Evolutionary conservation across 176 grass and related monocot genomes (phyloP).

Genomic region (Aegilops longissima): DNA sequence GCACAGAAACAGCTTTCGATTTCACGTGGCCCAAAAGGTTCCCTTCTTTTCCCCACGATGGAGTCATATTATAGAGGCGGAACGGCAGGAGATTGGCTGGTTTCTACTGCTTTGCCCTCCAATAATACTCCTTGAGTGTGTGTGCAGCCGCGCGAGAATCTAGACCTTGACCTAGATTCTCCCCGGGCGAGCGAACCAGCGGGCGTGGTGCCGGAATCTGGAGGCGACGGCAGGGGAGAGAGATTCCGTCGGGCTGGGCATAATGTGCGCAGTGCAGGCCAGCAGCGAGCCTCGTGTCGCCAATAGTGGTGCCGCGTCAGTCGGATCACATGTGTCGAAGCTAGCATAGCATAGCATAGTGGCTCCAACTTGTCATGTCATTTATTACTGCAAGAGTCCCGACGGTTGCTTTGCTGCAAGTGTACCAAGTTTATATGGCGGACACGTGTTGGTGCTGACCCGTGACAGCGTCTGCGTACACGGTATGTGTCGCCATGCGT

Average conservation of each 20-base stretch:
- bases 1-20: constrained; percentile 28
- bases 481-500: neutral
- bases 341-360: neutral
- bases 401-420: neutral
- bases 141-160: constrained; percentile 19
- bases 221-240: constrained; percentile 2
- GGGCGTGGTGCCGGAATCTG: constrained; percentile 10
- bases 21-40: constrained; percentile 52
- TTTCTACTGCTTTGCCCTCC: neutral
- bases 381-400: neutral
- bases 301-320: constrained; percentile 19
- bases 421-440: neutral
- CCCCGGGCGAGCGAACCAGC: neutral
- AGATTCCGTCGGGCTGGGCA: constrained; percentile 34
- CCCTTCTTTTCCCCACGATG: constrained; percentile 3
- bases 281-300: neutral
- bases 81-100: constrained; percentile 26
- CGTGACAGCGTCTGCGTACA: neutral
- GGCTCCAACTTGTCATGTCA: constrained; percentile 25
- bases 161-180: constrained; percentile 46
- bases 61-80: constrained; percentile 51
- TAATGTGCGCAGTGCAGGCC: too few species aligned
- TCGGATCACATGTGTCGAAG: constrained; percentile 22
- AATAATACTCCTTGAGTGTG: neutral
- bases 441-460: neutral